These are phyloP conservation scores for Melastoma candidum DNA, from an alignment of 441 rosid genomes.

Conservation along the genomic window DNA sequence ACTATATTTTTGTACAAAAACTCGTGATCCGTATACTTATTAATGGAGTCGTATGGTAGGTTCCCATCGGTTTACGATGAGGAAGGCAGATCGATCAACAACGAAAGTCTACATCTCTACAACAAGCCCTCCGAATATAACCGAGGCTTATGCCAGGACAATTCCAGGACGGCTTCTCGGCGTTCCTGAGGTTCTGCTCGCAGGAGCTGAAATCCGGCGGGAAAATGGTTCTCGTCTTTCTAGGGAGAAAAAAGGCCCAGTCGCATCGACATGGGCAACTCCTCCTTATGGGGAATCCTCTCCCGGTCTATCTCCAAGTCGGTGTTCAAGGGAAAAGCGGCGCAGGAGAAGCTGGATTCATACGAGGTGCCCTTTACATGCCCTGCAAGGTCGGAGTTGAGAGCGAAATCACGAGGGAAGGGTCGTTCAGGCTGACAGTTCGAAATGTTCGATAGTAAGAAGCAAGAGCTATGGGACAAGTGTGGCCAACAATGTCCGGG, in stretches of 20 bases:
- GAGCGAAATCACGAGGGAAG: slow-evolving; percentile 41
- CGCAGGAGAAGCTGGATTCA: slow-evolving; percentile 54
- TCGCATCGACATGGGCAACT: slow-evolving; percentile 78
- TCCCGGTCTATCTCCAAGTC: slow-evolving; percentile 42
- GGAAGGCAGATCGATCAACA: slow-evolving; percentile 57
- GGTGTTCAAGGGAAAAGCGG: slow-evolving; percentile 52
- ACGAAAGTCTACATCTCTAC: slow-evolving; percentile 56
- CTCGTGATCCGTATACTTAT: not conserved
- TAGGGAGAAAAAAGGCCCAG: slow-evolving; percentile 51
- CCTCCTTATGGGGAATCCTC: slow-evolving; percentile 72
- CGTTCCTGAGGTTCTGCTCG: slow-evolving; percentile 49
- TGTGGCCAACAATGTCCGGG: slow-evolving; percentile 66
- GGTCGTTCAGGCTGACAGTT: slow-evolving; percentile 43
- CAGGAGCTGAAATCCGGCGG: slow-evolving; percentile 45
- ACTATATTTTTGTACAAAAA: too few relatives aligned
- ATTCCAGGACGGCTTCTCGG: slow-evolving; percentile 60
- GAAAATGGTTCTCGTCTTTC: slow-evolving; percentile 54
- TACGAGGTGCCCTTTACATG: slow-evolving; percentile 70
- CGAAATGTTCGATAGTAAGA: slow-evolving; percentile 35
- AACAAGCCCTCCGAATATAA: slow-evolving; percentile 48
- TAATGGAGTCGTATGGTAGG: slow-evolving; percentile 22
- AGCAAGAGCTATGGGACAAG: slow-evolving; percentile 37
- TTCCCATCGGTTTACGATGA: slow-evolving; percentile 55
- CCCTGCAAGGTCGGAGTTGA: slow-evolving; percentile 59
- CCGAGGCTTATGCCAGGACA: slow-evolving; percentile 50